Evolutionary conservation across 2,329 filamentous ascomycete species (phyloP).

Genomic region (Massarina eburnea): DNA sequence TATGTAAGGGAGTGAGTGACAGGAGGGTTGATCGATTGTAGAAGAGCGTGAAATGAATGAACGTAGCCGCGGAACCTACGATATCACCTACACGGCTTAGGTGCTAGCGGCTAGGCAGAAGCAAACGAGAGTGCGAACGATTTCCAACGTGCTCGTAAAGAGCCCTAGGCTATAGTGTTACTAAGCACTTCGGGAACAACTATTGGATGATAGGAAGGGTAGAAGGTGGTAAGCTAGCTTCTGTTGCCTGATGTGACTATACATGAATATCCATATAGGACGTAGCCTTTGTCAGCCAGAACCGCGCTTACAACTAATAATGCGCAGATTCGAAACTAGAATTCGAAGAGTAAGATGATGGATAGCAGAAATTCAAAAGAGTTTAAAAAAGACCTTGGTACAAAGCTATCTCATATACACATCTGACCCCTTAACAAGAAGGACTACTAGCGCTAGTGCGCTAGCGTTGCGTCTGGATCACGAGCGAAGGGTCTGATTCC

Average conservation of each 20-base stretch:
- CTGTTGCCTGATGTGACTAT: background rate
- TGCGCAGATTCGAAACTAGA: too few species aligned
- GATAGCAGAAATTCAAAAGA: too few species aligned
- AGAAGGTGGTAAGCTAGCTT: background rate
- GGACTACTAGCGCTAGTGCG: too few species aligned
- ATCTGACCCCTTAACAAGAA: too few species aligned
- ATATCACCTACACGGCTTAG: background rate
- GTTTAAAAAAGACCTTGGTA: too few species aligned
- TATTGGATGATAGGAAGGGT: constrained; percentile 1
- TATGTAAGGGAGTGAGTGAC: background rate
- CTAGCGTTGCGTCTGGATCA: too few species aligned
- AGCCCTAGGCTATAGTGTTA: too few species aligned
- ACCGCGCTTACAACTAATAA: background rate
- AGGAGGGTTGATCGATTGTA: background rate
- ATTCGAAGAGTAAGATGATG: too few species aligned
- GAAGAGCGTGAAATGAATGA: background rate
- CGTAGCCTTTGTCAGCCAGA: background rate
- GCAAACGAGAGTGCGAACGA: constrained; percentile 1
- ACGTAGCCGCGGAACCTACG: background rate
- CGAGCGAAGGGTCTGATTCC: too few species aligned
- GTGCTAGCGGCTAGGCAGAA: constrained; percentile 3
- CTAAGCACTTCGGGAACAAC: too few species aligned
- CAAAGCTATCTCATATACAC: too few species aligned
- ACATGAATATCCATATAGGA: background rate
- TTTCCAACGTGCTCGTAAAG: background rate